These are phyloP conservation scores for Akanthomyces uredinophilus DNA, from an alignment of 2,329 filamentous ascomycete species.

Conservation along the genomic window DNA sequence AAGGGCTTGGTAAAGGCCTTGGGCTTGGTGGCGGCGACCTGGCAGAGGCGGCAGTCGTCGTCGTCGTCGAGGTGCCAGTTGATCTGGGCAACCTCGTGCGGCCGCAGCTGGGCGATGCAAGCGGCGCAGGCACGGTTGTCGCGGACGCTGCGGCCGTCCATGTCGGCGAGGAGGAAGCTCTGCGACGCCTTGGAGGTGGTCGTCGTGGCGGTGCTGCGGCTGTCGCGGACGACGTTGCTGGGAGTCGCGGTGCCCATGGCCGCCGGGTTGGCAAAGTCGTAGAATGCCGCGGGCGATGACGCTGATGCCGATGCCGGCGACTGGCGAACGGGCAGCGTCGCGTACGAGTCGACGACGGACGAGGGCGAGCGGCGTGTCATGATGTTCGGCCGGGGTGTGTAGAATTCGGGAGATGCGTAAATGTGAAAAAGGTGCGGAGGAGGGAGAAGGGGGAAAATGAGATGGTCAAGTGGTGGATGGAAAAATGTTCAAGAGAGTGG, in stretches of 20 bases:
- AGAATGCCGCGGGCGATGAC: too few species aligned
- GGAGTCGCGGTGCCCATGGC: background rate
- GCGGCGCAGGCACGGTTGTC: conserved; percentile 35
- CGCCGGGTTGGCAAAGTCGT: too few species aligned
- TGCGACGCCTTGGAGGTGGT: conserved; percentile 15
- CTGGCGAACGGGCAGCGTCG: conserved; percentile 40
- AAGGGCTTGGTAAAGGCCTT: conserved; percentile 78
- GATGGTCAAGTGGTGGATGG: background rate
- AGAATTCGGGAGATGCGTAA: background rate
- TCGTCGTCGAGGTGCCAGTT: conserved; percentile 25
- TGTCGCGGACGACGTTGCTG: background rate
- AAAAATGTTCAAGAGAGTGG: background rate
- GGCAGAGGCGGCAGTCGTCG: conserved; percentile 32
- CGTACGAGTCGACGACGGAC: conserved; percentile 39
- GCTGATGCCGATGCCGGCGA: background rate
- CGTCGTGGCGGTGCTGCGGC: background rate
- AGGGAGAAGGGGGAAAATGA: background rate
- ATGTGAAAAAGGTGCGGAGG: background rate
- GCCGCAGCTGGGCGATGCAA: conserved; percentile 32
- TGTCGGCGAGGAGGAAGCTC: conserved; percentile 46
- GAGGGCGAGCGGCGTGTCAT: conserved; percentile 42
- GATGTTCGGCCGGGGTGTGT: background rate
- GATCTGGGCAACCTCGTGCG: conserved; percentile 26
- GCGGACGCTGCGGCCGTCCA: conserved; percentile 30
- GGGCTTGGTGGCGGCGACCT: conserved; percentile 39